These are phyloP conservation scores for Neonectria punicea DNA, from an alignment of 2,329 filamentous ascomycete genomes.

Conservation along the genomic window DNA sequence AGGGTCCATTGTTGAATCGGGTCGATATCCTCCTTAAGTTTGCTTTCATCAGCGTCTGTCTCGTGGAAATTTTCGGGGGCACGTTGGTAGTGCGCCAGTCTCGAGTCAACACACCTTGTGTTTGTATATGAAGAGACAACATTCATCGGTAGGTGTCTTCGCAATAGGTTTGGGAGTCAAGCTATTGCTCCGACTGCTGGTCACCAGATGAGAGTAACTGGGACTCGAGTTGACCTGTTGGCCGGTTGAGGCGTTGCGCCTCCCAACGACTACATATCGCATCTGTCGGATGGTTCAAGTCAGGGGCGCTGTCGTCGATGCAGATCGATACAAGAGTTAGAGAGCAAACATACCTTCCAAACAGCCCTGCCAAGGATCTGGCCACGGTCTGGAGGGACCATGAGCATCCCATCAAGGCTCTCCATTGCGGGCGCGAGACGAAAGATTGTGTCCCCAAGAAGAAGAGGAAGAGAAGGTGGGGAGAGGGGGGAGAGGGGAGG, in stretches of 20 bases:
- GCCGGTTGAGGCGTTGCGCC: slow-evolving; percentile 45
- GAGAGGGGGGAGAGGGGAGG: slow-evolving; percentile 5
- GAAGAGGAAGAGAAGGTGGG: slow-evolving; percentile 6
- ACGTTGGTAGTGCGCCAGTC: neutral
- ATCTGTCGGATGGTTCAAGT: slow-evolving; percentile 52
- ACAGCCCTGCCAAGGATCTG: slow-evolving; percentile 61
- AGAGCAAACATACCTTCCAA: slow-evolving; percentile 59
- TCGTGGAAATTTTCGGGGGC: neutral
- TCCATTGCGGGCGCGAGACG: slow-evolving; percentile 46
- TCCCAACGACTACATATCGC: slow-evolving; percentile 69
- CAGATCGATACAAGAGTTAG: slow-evolving; percentile 6
- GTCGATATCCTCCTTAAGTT: slow-evolving; percentile 60
- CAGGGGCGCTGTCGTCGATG: slow-evolving; percentile 7
- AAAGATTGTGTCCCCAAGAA: neutral
- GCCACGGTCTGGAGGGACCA: slow-evolving; percentile 62
- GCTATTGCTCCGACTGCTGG: slow-evolving; percentile 52
- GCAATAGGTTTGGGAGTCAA: slow-evolving; percentile 50
- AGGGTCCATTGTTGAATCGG: slow-evolving; percentile 65
- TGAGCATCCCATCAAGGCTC: slow-evolving; percentile 57
- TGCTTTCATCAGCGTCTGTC: slow-evolving; percentile 16
- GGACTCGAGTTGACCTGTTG: slow-evolving; percentile 50
- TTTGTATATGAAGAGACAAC: slow-evolving; percentile 66
- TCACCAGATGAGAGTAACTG: slow-evolving; percentile 53
- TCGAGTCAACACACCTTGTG: slow-evolving; percentile 56
- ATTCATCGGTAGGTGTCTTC: slow-evolving; percentile 52